Conservation (phyloP, 2,329 filamentous ascomycete species). For the Chrysosporium queenslandicum region DNA sequence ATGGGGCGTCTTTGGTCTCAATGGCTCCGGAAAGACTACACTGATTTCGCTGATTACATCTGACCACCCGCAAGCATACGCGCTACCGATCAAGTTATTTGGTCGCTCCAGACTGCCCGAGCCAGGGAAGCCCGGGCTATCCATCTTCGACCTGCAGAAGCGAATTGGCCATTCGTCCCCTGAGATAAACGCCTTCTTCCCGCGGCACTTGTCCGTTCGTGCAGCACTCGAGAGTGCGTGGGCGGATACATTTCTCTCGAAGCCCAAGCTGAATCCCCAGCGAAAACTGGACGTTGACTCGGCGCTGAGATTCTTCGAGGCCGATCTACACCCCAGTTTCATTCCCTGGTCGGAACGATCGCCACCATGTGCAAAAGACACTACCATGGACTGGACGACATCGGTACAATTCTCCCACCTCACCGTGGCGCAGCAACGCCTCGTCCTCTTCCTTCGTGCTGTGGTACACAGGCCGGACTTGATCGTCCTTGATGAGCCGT, state of each 20-base stretch:
- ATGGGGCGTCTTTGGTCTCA: constrained; percentile 88
- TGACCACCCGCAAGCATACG: constrained; percentile 91
- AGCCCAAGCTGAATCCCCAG: constrained; percentile 52
- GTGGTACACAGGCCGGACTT: constrained; percentile 72
- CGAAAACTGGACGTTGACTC: constrained; percentile 55
- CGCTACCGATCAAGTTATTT: constrained; percentile 76
- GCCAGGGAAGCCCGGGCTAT: constrained; percentile 61
- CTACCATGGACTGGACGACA: constrained; percentile 55
- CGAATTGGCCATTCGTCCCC: constrained; percentile 89
- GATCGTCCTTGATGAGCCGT: constrained; percentile 77
- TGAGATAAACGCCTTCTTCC: constrained; percentile 89
- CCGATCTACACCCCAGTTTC: constrained; percentile 56
- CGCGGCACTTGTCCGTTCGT: constrained; percentile 61
- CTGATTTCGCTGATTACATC: constrained; percentile 86
- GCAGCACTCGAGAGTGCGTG: constrained; percentile 75
- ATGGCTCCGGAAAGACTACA: constrained; percentile 91
- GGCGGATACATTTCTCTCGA: constrained; percentile 73
- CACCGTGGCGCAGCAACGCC: constrained; percentile 51
- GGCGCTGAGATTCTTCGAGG: constrained; percentile 64
- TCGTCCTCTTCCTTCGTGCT: constrained; percentile 73
- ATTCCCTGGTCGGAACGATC: not conserved
- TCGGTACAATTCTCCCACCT: constrained; percentile 62
- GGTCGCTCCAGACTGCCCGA: constrained; percentile 69
- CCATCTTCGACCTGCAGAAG: constrained; percentile 83
- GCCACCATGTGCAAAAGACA: too few species aligned